Conservation (phyloP, 2,329 filamentous ascomycete species). For the Mollisia scopiformis region DNA sequence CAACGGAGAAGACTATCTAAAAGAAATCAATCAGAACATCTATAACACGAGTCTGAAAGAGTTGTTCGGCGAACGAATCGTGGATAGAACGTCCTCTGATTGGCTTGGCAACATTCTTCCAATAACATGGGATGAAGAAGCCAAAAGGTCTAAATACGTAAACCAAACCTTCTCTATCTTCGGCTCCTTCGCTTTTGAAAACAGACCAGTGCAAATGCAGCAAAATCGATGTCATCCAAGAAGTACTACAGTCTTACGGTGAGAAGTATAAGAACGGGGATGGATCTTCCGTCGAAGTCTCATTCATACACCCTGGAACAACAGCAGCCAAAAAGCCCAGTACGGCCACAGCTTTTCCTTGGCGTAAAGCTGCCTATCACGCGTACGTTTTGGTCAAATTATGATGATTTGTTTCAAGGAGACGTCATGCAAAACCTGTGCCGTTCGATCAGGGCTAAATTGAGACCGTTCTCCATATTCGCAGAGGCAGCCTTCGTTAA, state of each 20-base stretch:
- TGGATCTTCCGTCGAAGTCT: not conserved
- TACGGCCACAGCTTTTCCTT: conserved; percentile 1
- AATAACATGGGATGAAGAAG: not conserved
- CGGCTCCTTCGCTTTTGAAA: conserved; percentile 1
- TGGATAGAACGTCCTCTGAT: not conserved
- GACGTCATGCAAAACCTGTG: not conserved
- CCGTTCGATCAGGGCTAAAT: not conserved
- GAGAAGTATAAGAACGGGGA: not conserved
- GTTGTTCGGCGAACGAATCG: not conserved
- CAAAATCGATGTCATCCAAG: not conserved
- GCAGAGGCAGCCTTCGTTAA: conserved; percentile 3
- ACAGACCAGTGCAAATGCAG: not conserved
- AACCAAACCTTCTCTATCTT: not conserved
- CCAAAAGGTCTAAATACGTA: not conserved
- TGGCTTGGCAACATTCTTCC: not conserved
- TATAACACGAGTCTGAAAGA: not conserved
- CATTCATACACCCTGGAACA: conserved; percentile 5
- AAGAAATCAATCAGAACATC: not conserved
- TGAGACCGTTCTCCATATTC: not conserved
- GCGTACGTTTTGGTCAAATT: not conserved
- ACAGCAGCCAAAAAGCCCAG: not conserved
- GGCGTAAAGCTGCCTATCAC: not conserved
- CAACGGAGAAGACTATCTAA: not conserved
- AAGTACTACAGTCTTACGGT: not conserved
- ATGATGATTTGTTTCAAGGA: not conserved